Base-by-base conservation (phyloP, 306 rosid species). In the Elaeagnus macrophylla region DNA sequence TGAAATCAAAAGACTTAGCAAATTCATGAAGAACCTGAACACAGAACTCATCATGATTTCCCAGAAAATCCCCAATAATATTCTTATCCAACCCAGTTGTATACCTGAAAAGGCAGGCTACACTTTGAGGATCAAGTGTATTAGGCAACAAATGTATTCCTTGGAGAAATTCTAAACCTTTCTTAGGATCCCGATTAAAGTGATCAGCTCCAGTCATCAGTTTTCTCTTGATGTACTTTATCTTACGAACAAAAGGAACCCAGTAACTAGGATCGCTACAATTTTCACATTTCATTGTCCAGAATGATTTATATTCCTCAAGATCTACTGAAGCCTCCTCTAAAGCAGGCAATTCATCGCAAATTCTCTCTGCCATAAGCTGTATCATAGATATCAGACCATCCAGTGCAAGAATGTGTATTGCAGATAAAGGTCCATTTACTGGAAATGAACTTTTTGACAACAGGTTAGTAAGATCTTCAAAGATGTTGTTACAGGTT, bases 21-120 rank as follows among this genome's bases (percentile, higher is more conserved):
- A 93, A 93, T 82, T 93, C 94, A 70, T 84, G 95, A 73, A 93
- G 99, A 73, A 93, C 99, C 82, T 87, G 96, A 81, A 93, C 89
- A 67, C 96, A 93, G 62, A 93, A 93, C 53, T 87, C 96, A 53
- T 93, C 99, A 67, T 87, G 99, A 63, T 93, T 93, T 67, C 99
- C 99, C n/a, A 93, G 77, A 60, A 84, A 93, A 81, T 93, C 99
- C 38, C 96, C 99, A 56, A 93, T 87, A 66, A 93, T 87, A 81
- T 93, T 87, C 89, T 93, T 93, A 78, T 93, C 99, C 82, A 93
- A 65, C 65, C 99, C 99, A 75, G 89, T 86, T 68, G 96, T 93
- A 67, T 82, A 93, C 72, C 99, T 80, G 82, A 87, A 93, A 82
- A 93, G 87, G 81, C 96, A 87, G 48, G 99, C 99, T 68, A 93